phyloP scores from a whole-genome alignment of 495 filamentous ascomycete species.

The Annulohypoxylon nitens region DNA sequence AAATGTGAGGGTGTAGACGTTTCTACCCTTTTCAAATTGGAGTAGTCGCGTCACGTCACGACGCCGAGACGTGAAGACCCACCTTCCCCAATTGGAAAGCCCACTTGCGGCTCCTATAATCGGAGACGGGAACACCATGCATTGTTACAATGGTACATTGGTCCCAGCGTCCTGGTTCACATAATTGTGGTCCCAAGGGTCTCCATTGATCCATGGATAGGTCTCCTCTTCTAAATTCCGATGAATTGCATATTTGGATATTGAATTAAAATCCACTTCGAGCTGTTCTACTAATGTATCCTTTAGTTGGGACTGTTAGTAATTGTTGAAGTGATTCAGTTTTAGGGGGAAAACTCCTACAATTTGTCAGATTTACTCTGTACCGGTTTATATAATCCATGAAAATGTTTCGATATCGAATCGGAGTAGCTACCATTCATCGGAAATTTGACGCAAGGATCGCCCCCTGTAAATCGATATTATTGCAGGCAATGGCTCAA shows the following conservation, averaged over 20 bases:
- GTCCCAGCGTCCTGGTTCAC: conserved; percentile 27
- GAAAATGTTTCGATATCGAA: conserved; percentile 17
- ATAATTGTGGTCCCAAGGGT: conserved; percentile 12
- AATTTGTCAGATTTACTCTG: background rate
- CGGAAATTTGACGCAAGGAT: background rate
- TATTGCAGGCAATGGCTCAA: conserved; percentile 14
- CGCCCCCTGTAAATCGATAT: conserved; percentile 13
- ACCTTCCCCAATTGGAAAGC: conserved; percentile 32
- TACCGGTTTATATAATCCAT: conserved; percentile 6
- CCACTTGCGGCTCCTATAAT: background rate
- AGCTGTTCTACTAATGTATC: background rate
- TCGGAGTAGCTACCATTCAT: conserved; percentile 10
- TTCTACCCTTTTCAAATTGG: background rate
- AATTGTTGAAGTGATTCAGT: background rate
- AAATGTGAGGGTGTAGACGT: conserved; percentile 3
- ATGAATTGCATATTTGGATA: background rate
- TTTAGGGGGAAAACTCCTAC: background rate
- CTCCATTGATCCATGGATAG: background rate
- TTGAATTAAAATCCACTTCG: background rate
- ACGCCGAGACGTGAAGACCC: conserved; percentile 17
- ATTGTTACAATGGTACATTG: conserved; percentile 2
- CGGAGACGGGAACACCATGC: background rate
- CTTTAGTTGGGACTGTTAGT: background rate
- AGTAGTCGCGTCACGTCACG: conserved; percentile 32
- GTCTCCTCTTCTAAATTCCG: background rate